Evolutionary conservation across 441 rosid species (phyloP), one percentile per base, ranked within the genome.

Genomic region (Theobroma grandiflorum): DNA sequence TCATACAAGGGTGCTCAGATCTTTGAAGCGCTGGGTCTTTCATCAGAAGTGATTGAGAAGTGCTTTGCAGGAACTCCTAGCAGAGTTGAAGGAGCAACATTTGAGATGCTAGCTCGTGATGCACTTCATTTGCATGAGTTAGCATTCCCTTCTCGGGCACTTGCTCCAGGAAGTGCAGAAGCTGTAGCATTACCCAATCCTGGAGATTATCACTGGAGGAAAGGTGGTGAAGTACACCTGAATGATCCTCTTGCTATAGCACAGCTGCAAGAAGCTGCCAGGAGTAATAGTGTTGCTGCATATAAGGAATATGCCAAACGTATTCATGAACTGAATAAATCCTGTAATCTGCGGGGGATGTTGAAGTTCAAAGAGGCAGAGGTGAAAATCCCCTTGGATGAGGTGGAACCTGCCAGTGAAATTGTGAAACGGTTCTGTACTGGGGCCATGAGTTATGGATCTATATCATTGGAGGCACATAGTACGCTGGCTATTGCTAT

Each of bases 371-470:
- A 93, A 86, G 98, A 89, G 62, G 79, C 87, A 38, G 92, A 85
- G 58, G 89, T 83, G 8, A 90, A 86, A 84, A 81, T 97, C 78
- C 94, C 98, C 40, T 72, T 97, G 78, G 98, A 92, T 78, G 94
- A 96, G 86, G 99, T 97, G 59, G 99, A 97, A 84, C 94, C 98
- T 40, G 99, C 99, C 42, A 93, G 99, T 82, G 99, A 97, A 85
- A 97, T 97, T 85, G 99, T 97, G 38, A 97, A 97, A 81, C 88
- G 99, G 75, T 97, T 97, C 81, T 95, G 98, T 85, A 97, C 99
- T 2, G 99, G 99, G 12, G 99, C 99, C 37, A 96, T 97, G 99
- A 97, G 99, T 84, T 97, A 97, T 85, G 99, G 99, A 78, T 97
- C 99, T 8, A 97, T 97, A 78, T 96, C 99, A 76, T 74, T 94